Conservation (phyloP, 495 filamentous ascomycete genomes). For the Neurospora africana region DNA sequence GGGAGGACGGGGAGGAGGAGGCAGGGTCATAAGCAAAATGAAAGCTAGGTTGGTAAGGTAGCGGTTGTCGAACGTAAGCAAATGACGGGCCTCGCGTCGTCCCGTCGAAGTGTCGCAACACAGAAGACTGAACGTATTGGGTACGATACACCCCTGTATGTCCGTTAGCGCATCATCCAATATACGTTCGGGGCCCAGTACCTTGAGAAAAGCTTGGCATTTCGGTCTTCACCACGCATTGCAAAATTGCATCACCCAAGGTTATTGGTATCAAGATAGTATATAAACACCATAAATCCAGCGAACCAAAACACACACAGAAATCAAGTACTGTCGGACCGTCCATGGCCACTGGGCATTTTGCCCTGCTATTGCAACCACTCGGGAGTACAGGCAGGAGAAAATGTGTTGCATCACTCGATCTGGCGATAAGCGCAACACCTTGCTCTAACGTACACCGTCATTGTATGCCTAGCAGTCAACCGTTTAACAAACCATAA, state of each 20-base stretch:
- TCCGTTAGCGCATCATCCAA: background rate
- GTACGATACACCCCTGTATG: background rate
- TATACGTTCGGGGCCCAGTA: background rate
- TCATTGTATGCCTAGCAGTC: background rate
- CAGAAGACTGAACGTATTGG: background rate
- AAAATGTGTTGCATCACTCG: background rate
- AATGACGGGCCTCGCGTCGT: background rate
- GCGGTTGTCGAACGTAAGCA: background rate
- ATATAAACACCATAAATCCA: background rate
- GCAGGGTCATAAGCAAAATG: background rate
- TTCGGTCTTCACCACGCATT: background rate
- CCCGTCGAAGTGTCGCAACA: background rate
- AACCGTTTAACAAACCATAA: background rate
- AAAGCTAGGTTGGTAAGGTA: background rate
- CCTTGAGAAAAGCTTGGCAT: background rate
- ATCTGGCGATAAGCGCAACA: background rate
- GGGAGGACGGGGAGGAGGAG: background rate
- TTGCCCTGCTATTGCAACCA: background rate
- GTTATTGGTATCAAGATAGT: background rate
- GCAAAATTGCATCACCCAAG: background rate
- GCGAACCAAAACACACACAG: background rate
- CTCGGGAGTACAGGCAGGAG: background rate
- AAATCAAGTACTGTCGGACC: background rate
- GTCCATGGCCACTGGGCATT: background rate
- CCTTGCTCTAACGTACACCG: background rate